These are phyloP conservation scores for Datisca glomerata DNA, from an alignment of 306 rosid species.

Conservation along the genomic window DNA sequence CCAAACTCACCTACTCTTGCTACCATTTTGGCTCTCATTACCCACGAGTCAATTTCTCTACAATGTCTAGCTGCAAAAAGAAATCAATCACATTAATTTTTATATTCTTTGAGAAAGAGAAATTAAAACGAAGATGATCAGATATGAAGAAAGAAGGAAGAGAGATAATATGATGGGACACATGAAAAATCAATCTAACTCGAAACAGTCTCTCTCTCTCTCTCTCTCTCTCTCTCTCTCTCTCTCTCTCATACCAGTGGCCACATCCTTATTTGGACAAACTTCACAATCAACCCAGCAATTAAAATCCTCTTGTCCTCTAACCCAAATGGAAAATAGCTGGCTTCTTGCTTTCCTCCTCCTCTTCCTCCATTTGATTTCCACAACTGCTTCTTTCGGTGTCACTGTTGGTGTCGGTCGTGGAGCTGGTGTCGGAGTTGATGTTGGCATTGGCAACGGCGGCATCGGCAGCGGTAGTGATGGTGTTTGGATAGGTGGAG, in stretches of 20 bases:
- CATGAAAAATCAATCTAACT: no score
- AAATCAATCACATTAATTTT: no score
- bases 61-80: no score
- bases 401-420: constrained; percentile 3
- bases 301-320: background rate
- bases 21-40: no score
- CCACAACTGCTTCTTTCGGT: background rate
- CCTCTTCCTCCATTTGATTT: background rate
- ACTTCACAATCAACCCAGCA: background rate
- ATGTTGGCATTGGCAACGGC: constrained; percentile 18
- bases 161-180: no score
- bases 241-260: background rate
- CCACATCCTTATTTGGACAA: background rate
- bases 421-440: no score
- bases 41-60: no score
- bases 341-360: background rate
- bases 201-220: background rate
- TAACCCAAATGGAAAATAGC: background rate
- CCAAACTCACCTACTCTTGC: no score
- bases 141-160: no score
- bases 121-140: no score
- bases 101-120: no score
- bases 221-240: background rate
- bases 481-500: constrained; percentile 57
- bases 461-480: constrained; percentile 19